Percentiles rank a stretch among this genome's conserved stretches.
Evolutionary conservation across 176 grass and related monocot species (phyloP).

Genomic region (Alloteropsis semialata): DNA sequence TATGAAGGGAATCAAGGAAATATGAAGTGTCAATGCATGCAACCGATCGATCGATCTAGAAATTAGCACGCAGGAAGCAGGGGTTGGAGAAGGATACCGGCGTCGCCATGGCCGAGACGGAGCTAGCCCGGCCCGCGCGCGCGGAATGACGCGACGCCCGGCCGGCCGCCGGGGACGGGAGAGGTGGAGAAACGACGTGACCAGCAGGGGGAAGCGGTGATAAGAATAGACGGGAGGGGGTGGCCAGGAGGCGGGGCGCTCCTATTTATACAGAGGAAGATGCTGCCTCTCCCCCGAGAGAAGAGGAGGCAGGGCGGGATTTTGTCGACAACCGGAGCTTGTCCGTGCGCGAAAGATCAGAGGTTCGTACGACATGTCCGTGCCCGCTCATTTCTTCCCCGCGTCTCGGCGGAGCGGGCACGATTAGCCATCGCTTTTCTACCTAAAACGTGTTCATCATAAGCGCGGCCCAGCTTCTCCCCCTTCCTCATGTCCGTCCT

Average conservation of each 20-base stretch:
- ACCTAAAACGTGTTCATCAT: no score
- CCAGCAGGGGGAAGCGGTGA: conserved; percentile 6
- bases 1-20: no score
- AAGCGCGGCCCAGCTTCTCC: no score
- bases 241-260: neutral
- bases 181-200: neutral
- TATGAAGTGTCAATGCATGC: neutral
- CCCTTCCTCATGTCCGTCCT: no score
- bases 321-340: neutral
- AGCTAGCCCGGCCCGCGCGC: neutral
- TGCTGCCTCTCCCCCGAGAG: no score
- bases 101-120: conserved; percentile 23
- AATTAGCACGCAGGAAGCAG: no score
- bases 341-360: neutral
- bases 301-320: neutral
- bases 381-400: neutral
- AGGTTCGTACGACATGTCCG: neutral
- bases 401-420: no score
- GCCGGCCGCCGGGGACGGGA: conserved; percentile 29
- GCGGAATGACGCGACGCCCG: neutral
- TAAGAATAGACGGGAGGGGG: conserved; percentile 11
- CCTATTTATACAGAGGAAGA: neutral
- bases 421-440: no score
- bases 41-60: neutral
- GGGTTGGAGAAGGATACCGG: neutral